Conservation (phyloP, 306 rosid genomes). For the Comarum palustre region DNA sequence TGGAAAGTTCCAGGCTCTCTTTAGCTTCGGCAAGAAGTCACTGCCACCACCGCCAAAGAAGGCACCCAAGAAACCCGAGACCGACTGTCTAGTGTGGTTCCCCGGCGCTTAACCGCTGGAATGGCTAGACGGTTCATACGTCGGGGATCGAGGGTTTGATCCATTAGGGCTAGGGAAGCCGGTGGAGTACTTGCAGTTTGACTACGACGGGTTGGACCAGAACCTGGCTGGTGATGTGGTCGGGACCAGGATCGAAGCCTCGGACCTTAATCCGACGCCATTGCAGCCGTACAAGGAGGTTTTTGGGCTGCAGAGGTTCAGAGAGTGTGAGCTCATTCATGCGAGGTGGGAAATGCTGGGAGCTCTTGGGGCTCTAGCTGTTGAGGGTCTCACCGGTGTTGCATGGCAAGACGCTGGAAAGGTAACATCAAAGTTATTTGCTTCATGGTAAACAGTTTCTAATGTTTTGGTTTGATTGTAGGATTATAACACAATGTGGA, state of each 20-base stretch:
- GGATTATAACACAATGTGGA: not conserved
- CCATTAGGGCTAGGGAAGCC: slow-evolving; percentile 64
- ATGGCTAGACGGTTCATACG: slow-evolving; percentile 67
- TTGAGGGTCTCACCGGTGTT: slow-evolving; percentile 69
- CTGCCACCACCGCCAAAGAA: slow-evolving; percentile 27
- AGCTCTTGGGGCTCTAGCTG: slow-evolving; percentile 69
- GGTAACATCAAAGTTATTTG: slow-evolving; percentile 31
- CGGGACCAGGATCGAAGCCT: slow-evolving; percentile 49
- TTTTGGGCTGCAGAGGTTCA: slow-evolving; percentile 72
- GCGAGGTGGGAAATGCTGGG: slow-evolving; percentile 92
- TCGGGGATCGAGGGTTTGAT: slow-evolving; percentile 74
- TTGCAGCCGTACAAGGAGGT: slow-evolving; percentile 81
- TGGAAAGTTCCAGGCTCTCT: slow-evolving; percentile 43
- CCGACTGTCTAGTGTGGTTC: slow-evolving; percentile 55
- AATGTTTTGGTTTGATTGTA: not conserved
- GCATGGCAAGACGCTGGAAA: slow-evolving; percentile 93
- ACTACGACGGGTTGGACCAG: slow-evolving; percentile 71
- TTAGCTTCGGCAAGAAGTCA: slow-evolving; percentile 31
- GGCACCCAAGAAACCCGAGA: slow-evolving; percentile 1
- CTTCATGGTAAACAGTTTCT: not conserved
- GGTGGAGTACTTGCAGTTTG: slow-evolving; percentile 68
- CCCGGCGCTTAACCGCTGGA: slow-evolving; percentile 57
- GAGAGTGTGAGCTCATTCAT: slow-evolving; percentile 75
- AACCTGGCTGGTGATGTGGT: slow-evolving; percentile 61
- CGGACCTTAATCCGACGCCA: slow-evolving; percentile 59